Evolutionary conservation across 495 filamentous ascomycete species (phyloP).

Genomic region (Xylaria sp.): DNA sequence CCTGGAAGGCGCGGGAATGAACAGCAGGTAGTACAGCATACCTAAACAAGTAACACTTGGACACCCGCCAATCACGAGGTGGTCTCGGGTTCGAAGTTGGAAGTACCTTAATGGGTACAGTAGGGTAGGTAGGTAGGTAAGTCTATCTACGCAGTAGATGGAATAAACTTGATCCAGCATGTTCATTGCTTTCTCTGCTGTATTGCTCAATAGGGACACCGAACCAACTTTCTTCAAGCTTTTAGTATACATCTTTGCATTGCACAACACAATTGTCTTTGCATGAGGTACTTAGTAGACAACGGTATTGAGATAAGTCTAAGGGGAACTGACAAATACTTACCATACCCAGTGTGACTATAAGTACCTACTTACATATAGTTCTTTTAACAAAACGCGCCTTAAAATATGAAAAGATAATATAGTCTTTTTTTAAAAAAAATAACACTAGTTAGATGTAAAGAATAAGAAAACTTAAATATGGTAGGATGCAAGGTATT

Average conservation of each 20-base stretch:
- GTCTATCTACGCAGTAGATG: no score
- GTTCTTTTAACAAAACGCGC: background rate
- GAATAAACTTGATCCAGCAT: background rate
- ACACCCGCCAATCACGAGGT: background rate
- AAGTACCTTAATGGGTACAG: background rate
- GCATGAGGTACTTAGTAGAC: no score
- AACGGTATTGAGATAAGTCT: background rate
- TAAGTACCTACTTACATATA: no score
- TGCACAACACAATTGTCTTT: no score
- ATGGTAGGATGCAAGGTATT: no score
- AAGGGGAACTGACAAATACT: background rate
- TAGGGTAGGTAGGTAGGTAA: background rate
- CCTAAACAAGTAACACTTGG: background rate
- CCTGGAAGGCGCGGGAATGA: background rate
- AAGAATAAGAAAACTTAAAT: background rate
- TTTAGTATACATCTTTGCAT: background rate
- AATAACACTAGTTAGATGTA: no score
- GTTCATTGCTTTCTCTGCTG: background rate
- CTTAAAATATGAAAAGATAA: background rate
- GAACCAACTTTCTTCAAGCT: background rate
- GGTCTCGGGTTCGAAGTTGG: background rate
- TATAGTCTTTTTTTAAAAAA: background rate
- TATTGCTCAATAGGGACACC: no score
- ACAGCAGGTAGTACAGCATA: background rate
- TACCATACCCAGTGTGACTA: background rate